Conservation (phyloP, 228 moss, liverwort and hornwort genomes). For the Sphagnum magellanicum region DNA sequence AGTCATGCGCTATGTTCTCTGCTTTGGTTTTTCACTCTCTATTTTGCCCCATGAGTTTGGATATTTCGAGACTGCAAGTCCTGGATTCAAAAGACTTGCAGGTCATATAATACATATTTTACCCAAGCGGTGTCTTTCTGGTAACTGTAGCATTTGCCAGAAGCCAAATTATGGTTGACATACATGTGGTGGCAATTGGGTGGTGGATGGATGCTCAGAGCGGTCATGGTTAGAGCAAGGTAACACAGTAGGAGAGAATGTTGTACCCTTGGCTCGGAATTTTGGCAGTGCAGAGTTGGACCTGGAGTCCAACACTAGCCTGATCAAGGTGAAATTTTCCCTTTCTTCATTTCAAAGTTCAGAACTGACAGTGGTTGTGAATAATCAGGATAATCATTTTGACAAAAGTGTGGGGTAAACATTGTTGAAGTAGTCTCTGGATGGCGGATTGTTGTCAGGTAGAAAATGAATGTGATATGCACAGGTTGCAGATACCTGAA, state of each 20-base stretch:
- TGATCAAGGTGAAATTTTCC: slow-evolving; percentile 51
- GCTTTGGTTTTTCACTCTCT: neutral
- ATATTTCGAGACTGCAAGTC: neutral
- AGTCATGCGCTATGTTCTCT: neutral
- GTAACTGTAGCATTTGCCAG: too few species aligned
- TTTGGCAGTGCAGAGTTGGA: slow-evolving; percentile 95
- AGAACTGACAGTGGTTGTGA: neutral
- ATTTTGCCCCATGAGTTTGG: neutral
- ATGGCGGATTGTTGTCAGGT: neutral
- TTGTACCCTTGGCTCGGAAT: slow-evolving; percentile 93
- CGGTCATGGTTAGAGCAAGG: slow-evolving; percentile 96
- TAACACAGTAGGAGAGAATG: slow-evolving; percentile 80
- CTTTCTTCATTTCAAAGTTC: neutral
- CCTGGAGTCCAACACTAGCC: slow-evolving; percentile 65
- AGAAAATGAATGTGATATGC: neutral
- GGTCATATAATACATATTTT: neutral
- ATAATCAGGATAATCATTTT: neutral
- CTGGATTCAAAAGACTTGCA: neutral
- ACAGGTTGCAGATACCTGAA: neutral
- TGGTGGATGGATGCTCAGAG: slow-evolving; percentile 40
- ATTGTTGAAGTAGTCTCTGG: neutral
- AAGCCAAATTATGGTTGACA: neutral
- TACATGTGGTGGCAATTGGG: neutral
- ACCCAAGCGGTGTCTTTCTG: neutral
- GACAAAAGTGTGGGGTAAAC: neutral